Evolutionary conservation across 176 grass and related monocot species (phyloP).

Genomic region (Dactylis glomerata): DNA sequence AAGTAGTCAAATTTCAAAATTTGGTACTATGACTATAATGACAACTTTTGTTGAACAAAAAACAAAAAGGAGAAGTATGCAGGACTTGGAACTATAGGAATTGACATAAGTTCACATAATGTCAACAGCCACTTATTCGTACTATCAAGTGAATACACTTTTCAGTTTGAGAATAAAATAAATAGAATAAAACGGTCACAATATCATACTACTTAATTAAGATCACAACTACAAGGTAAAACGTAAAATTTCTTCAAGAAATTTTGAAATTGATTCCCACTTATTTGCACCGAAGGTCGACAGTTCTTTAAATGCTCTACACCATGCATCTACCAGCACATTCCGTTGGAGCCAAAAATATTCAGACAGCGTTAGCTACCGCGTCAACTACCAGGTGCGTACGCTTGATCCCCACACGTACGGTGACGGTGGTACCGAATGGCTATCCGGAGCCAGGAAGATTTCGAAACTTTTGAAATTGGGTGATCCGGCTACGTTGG

Average conservation of each 20-base stretch:
- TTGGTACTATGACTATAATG: too few relatives aligned
- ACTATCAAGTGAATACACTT: too few relatives aligned
- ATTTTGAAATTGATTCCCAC: neutral
- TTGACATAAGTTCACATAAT: too few relatives aligned
- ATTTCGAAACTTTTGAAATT: neutral
- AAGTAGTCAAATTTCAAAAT: too few relatives aligned
- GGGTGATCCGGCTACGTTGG: neutral
- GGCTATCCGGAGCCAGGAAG: conserved; percentile 2
- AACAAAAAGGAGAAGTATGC: too few relatives aligned
- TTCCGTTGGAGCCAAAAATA: neutral
- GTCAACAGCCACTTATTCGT: too few relatives aligned
- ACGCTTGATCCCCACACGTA: neutral
- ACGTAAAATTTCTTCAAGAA: neutral
- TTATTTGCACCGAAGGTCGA: neutral
- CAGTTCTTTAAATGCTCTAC: neutral
- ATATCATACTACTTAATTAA: too few relatives aligned
- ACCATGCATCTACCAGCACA: neutral
- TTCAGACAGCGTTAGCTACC: neutral
- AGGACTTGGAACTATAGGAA: too few relatives aligned
- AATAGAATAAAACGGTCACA: too few relatives aligned
- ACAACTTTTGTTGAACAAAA: too few relatives aligned
- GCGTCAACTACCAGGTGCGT: neutral
- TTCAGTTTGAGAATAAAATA: too few relatives aligned
- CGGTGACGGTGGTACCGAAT: neutral
- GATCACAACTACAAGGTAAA: neutral